A percentile compares a stretch with the other conserved stretches of the same genome.
These are phyloP conservation scores for Chrysanthemum makinoi DNA, from an alignment of 129 eudicot genomes.

Conservation along the genomic window DNA sequence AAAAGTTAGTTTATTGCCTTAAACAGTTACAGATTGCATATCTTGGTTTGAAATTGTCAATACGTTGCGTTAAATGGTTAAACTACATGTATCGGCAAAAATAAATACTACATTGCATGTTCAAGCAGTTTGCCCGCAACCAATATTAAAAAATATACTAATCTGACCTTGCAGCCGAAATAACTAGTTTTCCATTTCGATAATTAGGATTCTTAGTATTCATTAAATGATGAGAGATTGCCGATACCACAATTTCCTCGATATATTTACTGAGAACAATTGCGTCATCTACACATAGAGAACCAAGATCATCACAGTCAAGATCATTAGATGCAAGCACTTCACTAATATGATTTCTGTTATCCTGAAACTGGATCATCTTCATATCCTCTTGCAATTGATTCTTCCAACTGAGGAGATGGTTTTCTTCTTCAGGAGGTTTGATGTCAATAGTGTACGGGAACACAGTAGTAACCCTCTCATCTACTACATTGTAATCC, in stretches of 20 bases:
- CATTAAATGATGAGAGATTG: slow-evolving; percentile 80
- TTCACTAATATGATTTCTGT: slow-evolving; percentile 85
- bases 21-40: too few relatives aligned
- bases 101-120: too few relatives aligned
- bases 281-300: slow-evolving; percentile 70
- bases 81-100: too few relatives aligned
- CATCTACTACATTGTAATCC: slow-evolving; percentile 50
- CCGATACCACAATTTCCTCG: slow-evolving; percentile 92
- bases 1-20: too few relatives aligned
- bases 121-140: neutral
- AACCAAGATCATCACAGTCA: slow-evolving; percentile 82
- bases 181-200: slow-evolving; percentile 83
- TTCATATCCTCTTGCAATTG: slow-evolving; percentile 93
- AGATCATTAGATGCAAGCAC: slow-evolving; percentile 92
- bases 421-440: slow-evolving; percentile 83
- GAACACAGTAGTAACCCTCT: slow-evolving; percentile 62
- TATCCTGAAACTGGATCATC: slow-evolving; percentile 91
- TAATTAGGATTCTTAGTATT: slow-evolving; percentile 60
- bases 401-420: slow-evolving; percentile 75
- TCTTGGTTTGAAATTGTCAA: too few relatives aligned
- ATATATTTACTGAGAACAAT: slow-evolving; percentile 63
- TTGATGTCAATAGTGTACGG: slow-evolving; percentile 80
- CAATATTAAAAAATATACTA: slow-evolving; percentile 6
- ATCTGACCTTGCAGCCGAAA: slow-evolving; percentile 69
- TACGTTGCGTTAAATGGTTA: too few relatives aligned